Evolutionary conservation across 2,329 filamentous ascomycete genomes (phyloP).

Genomic region (Diaporthe vexans): DNA sequence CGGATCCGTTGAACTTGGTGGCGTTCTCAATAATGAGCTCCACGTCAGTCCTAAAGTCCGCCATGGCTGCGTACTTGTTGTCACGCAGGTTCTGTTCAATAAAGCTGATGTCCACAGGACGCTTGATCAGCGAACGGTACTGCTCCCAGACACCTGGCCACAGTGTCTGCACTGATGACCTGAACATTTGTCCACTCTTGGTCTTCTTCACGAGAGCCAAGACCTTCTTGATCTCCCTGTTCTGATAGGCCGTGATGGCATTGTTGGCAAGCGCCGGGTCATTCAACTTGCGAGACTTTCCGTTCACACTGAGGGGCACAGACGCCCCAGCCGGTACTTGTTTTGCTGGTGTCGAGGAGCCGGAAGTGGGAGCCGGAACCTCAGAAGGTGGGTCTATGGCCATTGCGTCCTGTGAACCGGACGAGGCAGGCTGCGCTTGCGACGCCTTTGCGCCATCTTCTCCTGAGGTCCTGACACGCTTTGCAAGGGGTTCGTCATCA

Average conservation of each 20-base stretch:
- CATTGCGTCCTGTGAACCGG: slow-evolving; percentile 48
- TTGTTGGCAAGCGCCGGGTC: slow-evolving; percentile 60
- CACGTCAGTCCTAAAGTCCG: slow-evolving; percentile 81
- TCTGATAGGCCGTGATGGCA: slow-evolving; percentile 70
- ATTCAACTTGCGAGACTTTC: slow-evolving; percentile 54
- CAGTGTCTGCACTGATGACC: slow-evolving; percentile 81
- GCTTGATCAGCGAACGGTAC: slow-evolving; percentile 66
- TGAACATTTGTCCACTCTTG: slow-evolving; percentile 82
- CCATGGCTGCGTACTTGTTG: slow-evolving; percentile 76
- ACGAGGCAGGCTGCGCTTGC: slow-evolving; percentile 55
- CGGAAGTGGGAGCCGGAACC: slow-evolving; percentile 47
- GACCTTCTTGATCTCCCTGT: slow-evolving; percentile 73
- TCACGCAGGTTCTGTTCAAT: slow-evolving; percentile 86
- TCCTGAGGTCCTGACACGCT: slow-evolving; percentile 78
- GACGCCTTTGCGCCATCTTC: slow-evolving; percentile 55
- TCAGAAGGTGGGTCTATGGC: slow-evolving; percentile 48
- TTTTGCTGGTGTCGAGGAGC: slow-evolving; percentile 45
- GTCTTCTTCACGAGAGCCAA: slow-evolving; percentile 87
- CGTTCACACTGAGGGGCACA: slow-evolving; percentile 48
- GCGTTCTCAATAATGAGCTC: slow-evolving; percentile 85
- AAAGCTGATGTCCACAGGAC: slow-evolving; percentile 85
- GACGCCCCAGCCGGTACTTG: slow-evolving; percentile 47
- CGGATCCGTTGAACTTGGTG: slow-evolving; percentile 83
- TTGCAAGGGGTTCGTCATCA: slow-evolving; percentile 77
- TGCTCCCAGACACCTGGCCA: slow-evolving; percentile 83